Base-by-base conservation (phyloP, 352 stramenopile genomes). In the Phytophthora tentaculata region DNA sequence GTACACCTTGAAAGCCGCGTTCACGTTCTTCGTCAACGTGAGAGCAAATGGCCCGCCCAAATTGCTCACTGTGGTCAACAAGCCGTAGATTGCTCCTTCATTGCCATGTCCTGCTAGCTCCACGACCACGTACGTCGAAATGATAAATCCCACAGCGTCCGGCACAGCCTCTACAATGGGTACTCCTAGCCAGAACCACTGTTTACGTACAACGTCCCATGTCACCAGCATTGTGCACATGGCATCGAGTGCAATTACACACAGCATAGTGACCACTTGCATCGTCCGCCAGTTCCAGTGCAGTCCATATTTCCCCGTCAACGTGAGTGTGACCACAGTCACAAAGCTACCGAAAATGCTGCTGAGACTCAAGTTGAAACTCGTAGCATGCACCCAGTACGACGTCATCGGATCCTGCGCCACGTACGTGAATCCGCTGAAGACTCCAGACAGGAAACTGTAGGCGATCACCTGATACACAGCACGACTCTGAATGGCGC, bases 401-500 rank as follows among this genome's bases (percentile, higher is more conserved):
- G 73, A 81, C 20, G 71, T 76, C 64, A 85, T 85, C 5, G 77
- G 77, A 35, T 85, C 77, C 24, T 76, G 67, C 4, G 74, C 74
- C 51, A 85, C 77, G 43, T 79, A 85, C 23, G 69, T 83, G 48
- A 85, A 85, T 22, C 74, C 66, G 47, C 72, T 62, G 37, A 83
- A 86, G 23, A 86, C 69, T 17, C 65, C 67, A 24, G 66, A 79
- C 22, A 73, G 56, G 43, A 86, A 83, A 51, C 67, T 82, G 56
- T 80, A 82, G 45, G 74, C 77, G 51, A 84, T 80, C n/a, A 84
- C 77, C 35, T 84, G 77, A 54, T 84, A 87, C 55, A 91, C 66
- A 20, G 77, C 80, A 35, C 73, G 73, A 47, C 52, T 75, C 76
- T 89, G 65, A 43, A 91, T 67, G 0, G 77, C 61, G 2, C 24